Base-by-base conservation (phyloP, 2,329 filamentous ascomycete genomes). In the Rhytidhysteron rufulum region DNA sequence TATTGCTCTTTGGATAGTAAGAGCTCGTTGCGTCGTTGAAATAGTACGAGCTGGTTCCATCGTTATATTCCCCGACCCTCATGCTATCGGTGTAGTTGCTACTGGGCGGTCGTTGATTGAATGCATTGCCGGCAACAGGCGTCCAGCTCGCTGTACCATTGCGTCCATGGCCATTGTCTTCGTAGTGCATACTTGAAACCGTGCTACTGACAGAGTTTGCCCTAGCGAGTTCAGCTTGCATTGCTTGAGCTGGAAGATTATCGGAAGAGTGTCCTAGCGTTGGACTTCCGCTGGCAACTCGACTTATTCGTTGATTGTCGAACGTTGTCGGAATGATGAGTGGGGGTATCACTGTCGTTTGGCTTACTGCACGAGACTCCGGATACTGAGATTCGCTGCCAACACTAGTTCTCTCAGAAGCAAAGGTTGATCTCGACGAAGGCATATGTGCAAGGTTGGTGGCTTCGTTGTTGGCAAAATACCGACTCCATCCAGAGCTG, bases 401-500 rank as follows among this genome's bases (percentile, higher is more conserved):
- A 17, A 53, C 62, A 43, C 61, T 69, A 34, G 59, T 69, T 51
- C 63, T 48, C 37, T 67, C 62, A 4, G 64, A 65, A 8, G 58
- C 59, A 40, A 58, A 66, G 7, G 64, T 66, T 7, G 61, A 63
- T 31, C 64, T 56, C 24, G 59, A 81, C 6, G 86, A 69, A 18
- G 84, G 77, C 54, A 83, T 83, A 41, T 83, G 66, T 6, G 82
- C 63, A 5, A 69, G 57, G 40, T 69, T 66, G 4, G 65, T 69
- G n/a, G 63, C 77, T 49, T 83, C 85, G 39, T 84, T 85, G 37
- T 83, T 83, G 11, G 83, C 86, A 78, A 85, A 88, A 65, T 88
- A 88, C 39, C 79, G 72, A 62, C 86, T 87, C 85, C 85, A 88
- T 34, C 85, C 85, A 9, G 85, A 88, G 56, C 82, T 86, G 16